A percentile compares a stretch with the other conserved stretches of the same genome.
phyloP scores from a whole-genome alignment of 805 yeast genomes.

The Lipomyces sp. region DNA sequence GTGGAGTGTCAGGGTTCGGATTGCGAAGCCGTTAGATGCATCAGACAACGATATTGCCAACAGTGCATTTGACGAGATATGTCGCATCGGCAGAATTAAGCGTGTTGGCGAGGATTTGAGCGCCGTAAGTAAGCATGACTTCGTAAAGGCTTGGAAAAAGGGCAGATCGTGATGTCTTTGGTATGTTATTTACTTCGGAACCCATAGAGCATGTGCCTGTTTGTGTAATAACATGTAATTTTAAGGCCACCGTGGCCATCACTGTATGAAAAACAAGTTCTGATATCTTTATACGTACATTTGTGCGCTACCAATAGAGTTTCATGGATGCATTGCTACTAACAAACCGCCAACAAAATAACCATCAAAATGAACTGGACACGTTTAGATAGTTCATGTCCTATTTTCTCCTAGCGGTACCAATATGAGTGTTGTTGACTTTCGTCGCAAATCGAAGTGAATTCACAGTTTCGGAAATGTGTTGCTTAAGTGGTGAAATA shows the following conservation, averaged over 20 bases:
- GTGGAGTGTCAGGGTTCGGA: slow-evolving; percentile 41
- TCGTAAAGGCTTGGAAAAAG: slow-evolving; percentile 47
- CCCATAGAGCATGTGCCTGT: not conserved
- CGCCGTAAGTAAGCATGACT: slow-evolving; percentile 52
- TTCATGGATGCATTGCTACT: not conserved
- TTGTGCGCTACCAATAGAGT: not conserved
- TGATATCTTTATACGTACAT: not conserved
- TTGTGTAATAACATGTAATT: not conserved
- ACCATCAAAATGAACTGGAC: not conserved
- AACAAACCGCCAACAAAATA: not conserved
- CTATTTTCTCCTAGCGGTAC: slow-evolving; percentile 32
- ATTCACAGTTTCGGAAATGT: slow-evolving; percentile 77
- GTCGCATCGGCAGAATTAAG: slow-evolving; percentile 54
- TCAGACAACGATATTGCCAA: slow-evolving; percentile 28
- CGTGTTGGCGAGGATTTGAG: slow-evolving; percentile 54
- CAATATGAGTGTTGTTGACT: slow-evolving; percentile 43
- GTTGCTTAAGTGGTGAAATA: slow-evolving; percentile 66
- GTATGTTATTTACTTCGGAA: not conserved
- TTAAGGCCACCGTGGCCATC: not conserved
- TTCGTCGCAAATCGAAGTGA: slow-evolving; percentile 86
- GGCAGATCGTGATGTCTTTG: slow-evolving; percentile 28
- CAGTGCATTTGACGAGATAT: slow-evolving; percentile 39
- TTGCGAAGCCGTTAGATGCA: slow-evolving; percentile 40
- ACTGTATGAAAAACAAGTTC: not conserved
- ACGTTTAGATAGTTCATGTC: not conserved